Percentiles rank a stretch among this genome's conserved stretches.
Evolutionary conservation across 768 basidiomycete genomes (phyloP).

Genomic region (Hirschioporus abietinus): DNA sequence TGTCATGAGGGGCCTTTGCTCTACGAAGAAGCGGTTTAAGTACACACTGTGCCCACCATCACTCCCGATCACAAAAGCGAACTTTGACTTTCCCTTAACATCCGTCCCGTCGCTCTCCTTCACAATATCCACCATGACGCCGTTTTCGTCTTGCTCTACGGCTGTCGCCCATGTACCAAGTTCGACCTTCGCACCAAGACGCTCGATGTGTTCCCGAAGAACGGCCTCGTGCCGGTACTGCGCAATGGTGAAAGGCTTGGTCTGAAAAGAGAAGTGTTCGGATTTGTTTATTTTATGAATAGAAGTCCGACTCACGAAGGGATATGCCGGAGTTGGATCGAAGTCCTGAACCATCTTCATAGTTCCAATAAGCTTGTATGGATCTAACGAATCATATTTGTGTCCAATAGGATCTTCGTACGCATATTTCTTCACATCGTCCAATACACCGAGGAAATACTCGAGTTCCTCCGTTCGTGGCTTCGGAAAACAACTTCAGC

Average conservation of each 20-base stretch:
- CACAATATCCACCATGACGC: constrained; percentile 17
- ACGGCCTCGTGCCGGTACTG: constrained; percentile 17
- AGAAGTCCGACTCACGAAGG: not conserved
- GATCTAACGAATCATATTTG: not conserved
- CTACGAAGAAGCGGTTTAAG: not conserved
- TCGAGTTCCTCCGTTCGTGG: not conserved
- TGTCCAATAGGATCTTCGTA: not conserved
- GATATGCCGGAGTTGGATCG: not conserved
- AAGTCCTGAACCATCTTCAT: not conserved
- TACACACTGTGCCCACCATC: constrained; percentile 33
- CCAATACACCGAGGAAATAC: not conserved
- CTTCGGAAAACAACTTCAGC: not conserved
- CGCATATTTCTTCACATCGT: not conserved
- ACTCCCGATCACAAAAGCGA: constrained; percentile 33
- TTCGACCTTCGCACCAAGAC: constrained; percentile 31
- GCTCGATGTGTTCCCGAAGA: constrained; percentile 24
- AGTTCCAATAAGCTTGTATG: not conserved
- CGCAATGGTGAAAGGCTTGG: not conserved
- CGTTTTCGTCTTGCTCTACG: constrained; percentile 32
- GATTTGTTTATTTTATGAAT: not conserved
- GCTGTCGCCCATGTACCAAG: constrained; percentile 38
- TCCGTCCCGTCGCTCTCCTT: constrained; percentile 17
- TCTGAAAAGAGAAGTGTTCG: not conserved
- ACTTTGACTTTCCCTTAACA: constrained; percentile 21
- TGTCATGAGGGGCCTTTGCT: not conserved